Evolutionary conservation across 768 basidiomycete species (phyloP).

Genomic region (Megacollybia marginata): DNA sequence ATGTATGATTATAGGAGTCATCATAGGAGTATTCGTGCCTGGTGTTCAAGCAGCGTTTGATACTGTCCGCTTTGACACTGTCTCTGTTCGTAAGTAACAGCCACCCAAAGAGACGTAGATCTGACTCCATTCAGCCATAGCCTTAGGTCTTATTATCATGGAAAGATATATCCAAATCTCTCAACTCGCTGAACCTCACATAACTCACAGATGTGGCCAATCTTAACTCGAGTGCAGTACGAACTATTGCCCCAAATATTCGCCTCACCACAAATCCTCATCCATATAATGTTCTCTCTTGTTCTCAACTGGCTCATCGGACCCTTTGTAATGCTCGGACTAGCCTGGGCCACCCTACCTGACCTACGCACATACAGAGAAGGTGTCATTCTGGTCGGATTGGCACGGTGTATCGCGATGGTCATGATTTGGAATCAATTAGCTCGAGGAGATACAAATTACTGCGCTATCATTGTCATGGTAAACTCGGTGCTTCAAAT

Average conservation of each 20-base stretch:
- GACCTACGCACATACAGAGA: slow-evolving; percentile 68
- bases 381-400: slow-evolving; percentile 78
- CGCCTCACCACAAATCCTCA: slow-evolving; percentile 45
- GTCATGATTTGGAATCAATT: slow-evolving; percentile 81
- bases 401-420: slow-evolving; percentile 68
- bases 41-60: slow-evolving; percentile 56
- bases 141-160: slow-evolving; percentile 76
- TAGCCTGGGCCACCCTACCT: slow-evolving; percentile 82
- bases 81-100: slow-evolving; percentile 66
- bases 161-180: not conserved
- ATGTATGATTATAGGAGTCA: slow-evolving; percentile 68
- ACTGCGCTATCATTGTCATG: slow-evolving; percentile 76
- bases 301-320: slow-evolving; percentile 76
- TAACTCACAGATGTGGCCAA: slow-evolving; percentile 64
- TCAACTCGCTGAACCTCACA: not conserved
- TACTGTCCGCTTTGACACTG: slow-evolving; percentile 54
- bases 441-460: slow-evolving; percentile 59
- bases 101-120: not conserved
- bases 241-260: slow-evolving; percentile 59
- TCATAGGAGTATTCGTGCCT: slow-evolving; percentile 64
- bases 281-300: slow-evolving; percentile 61
- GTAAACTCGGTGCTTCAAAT: slow-evolving; percentile 69
- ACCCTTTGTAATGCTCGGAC: slow-evolving; percentile 76
- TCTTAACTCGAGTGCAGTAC: slow-evolving; percentile 70
- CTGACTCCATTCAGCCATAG: slow-evolving; percentile 46